These are phyloP conservation scores for Suillus paluster DNA, from an alignment of 768 basidiomycete genomes.

Conservation along the genomic window DNA sequence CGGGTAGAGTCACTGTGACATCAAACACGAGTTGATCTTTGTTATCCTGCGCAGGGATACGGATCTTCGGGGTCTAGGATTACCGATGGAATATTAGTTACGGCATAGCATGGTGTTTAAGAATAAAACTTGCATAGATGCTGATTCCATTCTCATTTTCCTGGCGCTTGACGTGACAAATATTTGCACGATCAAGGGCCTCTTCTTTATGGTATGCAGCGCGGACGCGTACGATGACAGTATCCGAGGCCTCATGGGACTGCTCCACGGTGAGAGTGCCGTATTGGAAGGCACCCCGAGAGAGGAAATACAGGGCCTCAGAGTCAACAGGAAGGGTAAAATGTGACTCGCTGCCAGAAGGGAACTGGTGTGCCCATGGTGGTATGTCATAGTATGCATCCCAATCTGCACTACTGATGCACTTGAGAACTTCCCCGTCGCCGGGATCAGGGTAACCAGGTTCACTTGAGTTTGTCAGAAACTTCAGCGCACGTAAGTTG, in stretches of 20 bases:
- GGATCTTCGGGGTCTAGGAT: slow-evolving; percentile 21
- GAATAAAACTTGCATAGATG: slow-evolving; percentile 37
- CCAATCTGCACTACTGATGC: slow-evolving; percentile 21
- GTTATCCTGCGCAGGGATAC: slow-evolving; percentile 4
- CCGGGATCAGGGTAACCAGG: slow-evolving; percentile 9
- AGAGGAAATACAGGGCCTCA: slow-evolving; percentile 37
- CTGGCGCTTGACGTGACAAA: slow-evolving; percentile 35
- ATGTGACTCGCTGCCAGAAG: slow-evolving; percentile 21
- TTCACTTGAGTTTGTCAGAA: not conserved
- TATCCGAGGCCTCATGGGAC: slow-evolving; percentile 5
- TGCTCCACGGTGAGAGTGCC: slow-evolving; percentile 28
- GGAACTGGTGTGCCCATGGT: slow-evolving; percentile 21
- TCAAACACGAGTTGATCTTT: slow-evolving; percentile 29
- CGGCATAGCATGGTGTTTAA: not conserved
- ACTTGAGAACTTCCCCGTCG: slow-evolving; percentile 23
- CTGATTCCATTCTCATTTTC: slow-evolving; percentile 39
- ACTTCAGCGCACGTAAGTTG: slow-evolving; percentile 16
- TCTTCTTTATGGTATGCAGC: slow-evolving; percentile 30
- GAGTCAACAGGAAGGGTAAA: slow-evolving; percentile 36
- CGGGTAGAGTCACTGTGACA: slow-evolving; percentile 36
- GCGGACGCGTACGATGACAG: slow-evolving; percentile 33
- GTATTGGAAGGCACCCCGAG: slow-evolving; percentile 33
- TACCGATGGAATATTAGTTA: not conserved
- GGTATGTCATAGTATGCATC: slow-evolving; percentile 13
- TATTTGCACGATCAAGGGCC: slow-evolving; percentile 30